Evolutionary conservation across 805 yeast species (phyloP), one percentile per base, ranked within the genome.

Genomic region (Candida taoyuanica): DNA sequence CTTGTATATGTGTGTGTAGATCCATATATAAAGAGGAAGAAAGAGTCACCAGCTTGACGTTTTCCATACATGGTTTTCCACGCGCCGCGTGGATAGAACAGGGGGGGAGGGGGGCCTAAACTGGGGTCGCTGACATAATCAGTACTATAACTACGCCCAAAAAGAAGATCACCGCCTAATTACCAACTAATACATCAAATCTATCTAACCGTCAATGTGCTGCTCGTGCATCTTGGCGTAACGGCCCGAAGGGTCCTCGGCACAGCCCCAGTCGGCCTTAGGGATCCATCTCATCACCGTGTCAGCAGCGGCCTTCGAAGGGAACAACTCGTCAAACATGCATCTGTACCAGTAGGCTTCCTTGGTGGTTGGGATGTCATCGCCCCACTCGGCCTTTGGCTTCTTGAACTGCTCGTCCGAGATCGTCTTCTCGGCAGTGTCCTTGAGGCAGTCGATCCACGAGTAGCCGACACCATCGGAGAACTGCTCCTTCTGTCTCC

Each of bases 211-310:
- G 26, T 59, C 61, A 44, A 81, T 75, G 48, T 81, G 76, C 55
- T 81, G 63, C 40, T 85, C 89, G 65, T 93, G 98, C 54, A 84
- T 78, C 70, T 85, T 78, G 52, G 95, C 97, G 61, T 73, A 91
- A 71, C 99, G 85, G 50, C 99, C 99, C 40, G 96, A 85, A 38
- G 99, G 99, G 67, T 93, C 99, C 56, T 82, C 96, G 59, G 89
- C 88, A 70, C 98, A 93, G 52, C 99, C 99, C 99, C 99, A 93
- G 66, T 93, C 98, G 47, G 98, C 98, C 76, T 93, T 93, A 63
- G 99, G 99, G 67, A 93, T 69, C 99, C 99, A 93, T 76, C 98
- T 84, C 97, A 86, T 88, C 44, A 93, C 99, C 15, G 98, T 93
- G 29, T 79, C 70, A 43, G 96, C 97, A 49, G 95, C 98, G 50